Percentiles rank a stretch among this genome's conserved stretches.
These are phyloP conservation scores for Cicer cuneatum DNA, from an alignment of 306 rosid genomes.

Conservation along the genomic window DNA sequence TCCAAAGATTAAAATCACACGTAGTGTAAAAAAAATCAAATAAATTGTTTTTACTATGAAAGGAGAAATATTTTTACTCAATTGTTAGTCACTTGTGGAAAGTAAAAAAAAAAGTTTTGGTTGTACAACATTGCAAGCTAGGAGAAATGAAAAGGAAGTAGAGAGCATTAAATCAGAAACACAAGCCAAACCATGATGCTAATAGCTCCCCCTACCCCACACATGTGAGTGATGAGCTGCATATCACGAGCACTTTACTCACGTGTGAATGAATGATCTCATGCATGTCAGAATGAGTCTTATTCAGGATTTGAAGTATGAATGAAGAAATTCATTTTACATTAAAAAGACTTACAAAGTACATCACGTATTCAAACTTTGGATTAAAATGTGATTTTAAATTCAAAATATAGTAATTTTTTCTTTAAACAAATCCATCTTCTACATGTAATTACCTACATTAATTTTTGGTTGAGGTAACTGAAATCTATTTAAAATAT, in stretches of 20 bases:
- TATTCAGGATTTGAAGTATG: neutral
- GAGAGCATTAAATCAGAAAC: neutral
- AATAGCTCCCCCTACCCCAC: slow-evolving; percentile 33
- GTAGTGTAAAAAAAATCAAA: too few relatives aligned
- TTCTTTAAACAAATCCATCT: too few relatives aligned
- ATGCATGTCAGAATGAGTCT: neutral
- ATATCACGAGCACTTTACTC: neutral
- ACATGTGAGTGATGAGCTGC: slow-evolving; percentile 38
- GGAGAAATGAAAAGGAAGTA: neutral
- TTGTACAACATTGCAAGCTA: neutral
- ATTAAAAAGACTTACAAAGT: neutral
- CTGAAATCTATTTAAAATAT: too few relatives aligned
- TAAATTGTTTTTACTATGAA: neutral
- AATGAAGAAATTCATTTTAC: neutral
- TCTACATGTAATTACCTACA: too few relatives aligned
- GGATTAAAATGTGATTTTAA: too few relatives aligned
- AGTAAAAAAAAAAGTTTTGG: neutral
- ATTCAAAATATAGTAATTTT: too few relatives aligned
- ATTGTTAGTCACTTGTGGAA: neutral
- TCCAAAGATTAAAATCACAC: too few relatives aligned
- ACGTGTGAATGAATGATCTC: neutral
- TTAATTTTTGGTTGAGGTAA: too few relatives aligned
- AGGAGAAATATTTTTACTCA: neutral
- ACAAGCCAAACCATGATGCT: neutral
- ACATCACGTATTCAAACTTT: too few relatives aligned